Evolutionary conservation across 495 filamentous ascomycete genomes (phyloP).

Genomic region (Aspergillus nidulans): DNA sequence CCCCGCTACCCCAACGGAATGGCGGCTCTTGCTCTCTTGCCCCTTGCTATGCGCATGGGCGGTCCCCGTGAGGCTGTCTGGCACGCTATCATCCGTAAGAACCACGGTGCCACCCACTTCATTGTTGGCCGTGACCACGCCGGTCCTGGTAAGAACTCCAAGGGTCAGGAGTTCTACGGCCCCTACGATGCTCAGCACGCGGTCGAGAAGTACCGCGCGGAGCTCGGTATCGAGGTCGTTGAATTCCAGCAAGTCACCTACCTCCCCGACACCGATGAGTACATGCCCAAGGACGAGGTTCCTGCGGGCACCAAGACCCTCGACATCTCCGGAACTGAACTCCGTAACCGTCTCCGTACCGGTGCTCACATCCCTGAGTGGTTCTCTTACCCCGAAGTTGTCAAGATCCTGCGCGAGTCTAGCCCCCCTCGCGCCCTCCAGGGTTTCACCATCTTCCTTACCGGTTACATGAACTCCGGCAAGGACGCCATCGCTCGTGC

Average conservation of each 20-base stretch:
- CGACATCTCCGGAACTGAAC: constrained; percentile 95
- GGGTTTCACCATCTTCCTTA: constrained; percentile 97
- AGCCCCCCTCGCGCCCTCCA: constrained; percentile 84
- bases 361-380: constrained; percentile 95
- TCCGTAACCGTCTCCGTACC: constrained; percentile 81
- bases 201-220: constrained; percentile 92
- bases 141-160: constrained; percentile 93
- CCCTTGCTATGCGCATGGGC: constrained; percentile 98
- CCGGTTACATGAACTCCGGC: constrained; percentile 91
- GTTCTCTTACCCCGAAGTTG: constrained; percentile 99
- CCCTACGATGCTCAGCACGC: constrained; percentile 98
- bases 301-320: constrained; percentile 78
- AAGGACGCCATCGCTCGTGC: constrained; percentile 96
- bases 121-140: constrained; percentile 98
- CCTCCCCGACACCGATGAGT: constrained; percentile 94
- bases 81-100: constrained; percentile 99
- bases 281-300: constrained; percentile 87
- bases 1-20: constrained; percentile 98
- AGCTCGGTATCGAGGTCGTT: constrained; percentile 97
- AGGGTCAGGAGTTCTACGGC: constrained; percentile 95
- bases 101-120: constrained; percentile 98
- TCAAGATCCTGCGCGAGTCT: constrained; percentile 89
- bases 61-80: constrained; percentile 97
- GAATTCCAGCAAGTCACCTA: constrained; percentile 99
- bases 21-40: constrained; percentile 93